phyloP scores from a whole-genome alignment of 2,329 filamentous ascomycete species.

The Phaeosphaeriaceae sp. region DNA sequence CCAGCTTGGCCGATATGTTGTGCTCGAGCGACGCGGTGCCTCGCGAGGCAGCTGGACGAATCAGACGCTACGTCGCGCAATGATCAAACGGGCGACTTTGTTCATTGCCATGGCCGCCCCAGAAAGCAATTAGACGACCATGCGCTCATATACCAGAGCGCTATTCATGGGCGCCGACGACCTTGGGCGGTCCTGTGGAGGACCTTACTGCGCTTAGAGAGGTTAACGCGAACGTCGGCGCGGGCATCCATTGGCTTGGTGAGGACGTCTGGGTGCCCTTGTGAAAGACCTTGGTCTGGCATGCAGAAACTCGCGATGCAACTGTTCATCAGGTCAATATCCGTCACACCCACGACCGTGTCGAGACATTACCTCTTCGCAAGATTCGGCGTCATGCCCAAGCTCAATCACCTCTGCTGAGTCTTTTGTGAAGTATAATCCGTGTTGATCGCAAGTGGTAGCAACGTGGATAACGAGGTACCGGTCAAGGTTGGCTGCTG shows the following conservation, averaged over 20 bases:
- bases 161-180: too few species aligned
- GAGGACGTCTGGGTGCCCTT: slow-evolving; percentile 93
- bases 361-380: slow-evolving; percentile 76
- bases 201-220: slow-evolving; percentile 96
- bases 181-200: slow-evolving; percentile 98
- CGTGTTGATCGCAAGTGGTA: slow-evolving; percentile 98
- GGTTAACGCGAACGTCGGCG: slow-evolving; percentile 93
- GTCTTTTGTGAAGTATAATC: slow-evolving; percentile 98
- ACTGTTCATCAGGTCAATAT: slow-evolving; percentile 60
- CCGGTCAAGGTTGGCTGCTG: slow-evolving; percentile 73
- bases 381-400: slow-evolving; percentile 87
- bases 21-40: too few species aligned
- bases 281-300: slow-evolving; percentile 96
- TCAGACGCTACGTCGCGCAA: too few species aligned
- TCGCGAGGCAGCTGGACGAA: too few species aligned
- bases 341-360: slow-evolving; percentile 12
- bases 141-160: too few species aligned
- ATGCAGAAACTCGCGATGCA: slow-evolving; percentile 93
- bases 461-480: slow-evolving; percentile 99
- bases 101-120: too few species aligned
- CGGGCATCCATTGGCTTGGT: slow-evolving; percentile 95
- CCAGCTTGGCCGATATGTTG: too few species aligned
- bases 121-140: too few species aligned
- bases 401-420: slow-evolving; percentile 99
- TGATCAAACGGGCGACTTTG: too few species aligned